A percentile compares a stretch with the other conserved stretches of the same genome.
These are phyloP conservation scores for Colletotrichum higginsianum DNA, from an alignment of 2,329 filamentous ascomycete genomes.

Conservation along the genomic window DNA sequence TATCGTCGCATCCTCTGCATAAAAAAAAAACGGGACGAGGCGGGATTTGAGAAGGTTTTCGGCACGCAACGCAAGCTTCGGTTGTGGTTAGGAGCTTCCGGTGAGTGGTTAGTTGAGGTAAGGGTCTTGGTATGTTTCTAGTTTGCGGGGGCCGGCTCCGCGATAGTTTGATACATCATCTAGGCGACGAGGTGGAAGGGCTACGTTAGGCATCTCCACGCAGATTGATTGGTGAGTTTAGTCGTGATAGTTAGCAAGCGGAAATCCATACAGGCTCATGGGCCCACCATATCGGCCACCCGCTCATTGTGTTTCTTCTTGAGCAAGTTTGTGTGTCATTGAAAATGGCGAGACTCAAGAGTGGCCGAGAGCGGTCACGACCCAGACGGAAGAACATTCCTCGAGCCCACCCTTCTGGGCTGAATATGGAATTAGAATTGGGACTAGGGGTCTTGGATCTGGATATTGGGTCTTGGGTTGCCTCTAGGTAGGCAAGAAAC, in stretches of 20 bases:
- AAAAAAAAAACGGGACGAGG: slow-evolving; percentile 19
- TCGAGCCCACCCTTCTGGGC: too few species aligned
- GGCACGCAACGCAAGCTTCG: not conserved
- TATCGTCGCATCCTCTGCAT: slow-evolving; percentile 22
- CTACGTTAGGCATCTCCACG: not conserved
- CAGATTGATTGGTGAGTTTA: not conserved
- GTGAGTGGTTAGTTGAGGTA: slow-evolving; percentile 23
- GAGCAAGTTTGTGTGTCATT: slow-evolving; percentile 33
- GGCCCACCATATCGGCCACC: slow-evolving; percentile 7
- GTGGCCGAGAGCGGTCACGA: not conserved
- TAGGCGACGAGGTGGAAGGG: not conserved
- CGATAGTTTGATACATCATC: slow-evolving; percentile 15
- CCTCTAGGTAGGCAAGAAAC: not conserved
- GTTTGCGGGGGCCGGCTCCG: slow-evolving; percentile 20
- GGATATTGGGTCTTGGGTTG: not conserved
- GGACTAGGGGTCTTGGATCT: not conserved
- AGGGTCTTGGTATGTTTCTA: slow-evolving; percentile 31
- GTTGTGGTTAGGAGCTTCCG: not conserved
- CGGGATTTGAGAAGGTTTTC: slow-evolving; percentile 29
- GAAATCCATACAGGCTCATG: not conserved
- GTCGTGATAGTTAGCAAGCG: not conserved
- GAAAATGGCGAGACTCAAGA: not conserved
- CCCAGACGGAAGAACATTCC: not conserved
- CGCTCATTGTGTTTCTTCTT: slow-evolving; percentile 12
- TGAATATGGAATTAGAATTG: not conserved